These are phyloP conservation scores for Collybia sp. DNA, from an alignment of 768 basidiomycete species.

Conservation along the genomic window DNA sequence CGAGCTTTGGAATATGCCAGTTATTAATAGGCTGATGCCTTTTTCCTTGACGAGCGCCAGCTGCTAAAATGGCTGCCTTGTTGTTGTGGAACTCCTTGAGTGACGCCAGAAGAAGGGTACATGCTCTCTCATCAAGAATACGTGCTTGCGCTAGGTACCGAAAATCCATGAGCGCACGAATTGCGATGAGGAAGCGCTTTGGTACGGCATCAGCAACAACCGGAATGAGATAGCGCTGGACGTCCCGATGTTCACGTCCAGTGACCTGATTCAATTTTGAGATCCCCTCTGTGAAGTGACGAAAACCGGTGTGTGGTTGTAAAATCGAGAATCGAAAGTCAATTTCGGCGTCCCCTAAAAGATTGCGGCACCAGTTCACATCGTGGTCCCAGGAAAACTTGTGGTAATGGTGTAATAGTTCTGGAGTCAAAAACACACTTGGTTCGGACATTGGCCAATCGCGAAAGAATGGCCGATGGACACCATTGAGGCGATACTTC, in stretches of 20 bases:
- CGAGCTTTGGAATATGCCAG: constrained; percentile 39
- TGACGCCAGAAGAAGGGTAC: constrained; percentile 11
- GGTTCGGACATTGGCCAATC: constrained; percentile 29
- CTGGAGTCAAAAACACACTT: constrained; percentile 25
- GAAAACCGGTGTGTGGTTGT: constrained; percentile 26
- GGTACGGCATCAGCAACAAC: constrained; percentile 28
- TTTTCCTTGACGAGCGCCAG: constrained; percentile 20
- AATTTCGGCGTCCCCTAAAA: constrained; percentile 24
- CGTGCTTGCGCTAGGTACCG: constrained; percentile 27
- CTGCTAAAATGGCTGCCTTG: constrained; percentile 27
- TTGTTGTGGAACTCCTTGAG: constrained; percentile 25
- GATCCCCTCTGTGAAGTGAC: constrained; percentile 34
- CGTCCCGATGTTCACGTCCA: constrained; percentile 30
- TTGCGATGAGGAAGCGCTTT: constrained; percentile 19
- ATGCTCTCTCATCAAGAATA: constrained; percentile 14
- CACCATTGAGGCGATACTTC: constrained; percentile 20
- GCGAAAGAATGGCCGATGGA: constrained; percentile 31
- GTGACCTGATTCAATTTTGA: constrained; percentile 36
- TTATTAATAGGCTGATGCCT: constrained; percentile 18
- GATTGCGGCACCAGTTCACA: constrained; percentile 29
- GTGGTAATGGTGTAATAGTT: constrained; percentile 34
- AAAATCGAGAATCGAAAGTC: constrained; percentile 31
- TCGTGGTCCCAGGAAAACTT: constrained; percentile 34
- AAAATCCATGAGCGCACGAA: constrained; percentile 32
- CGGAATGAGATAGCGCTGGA: constrained; percentile 29